Evolutionary conservation across 1,284 basidiomycete genomes (phyloP).

Genomic region (Tilletia caries): DNA sequence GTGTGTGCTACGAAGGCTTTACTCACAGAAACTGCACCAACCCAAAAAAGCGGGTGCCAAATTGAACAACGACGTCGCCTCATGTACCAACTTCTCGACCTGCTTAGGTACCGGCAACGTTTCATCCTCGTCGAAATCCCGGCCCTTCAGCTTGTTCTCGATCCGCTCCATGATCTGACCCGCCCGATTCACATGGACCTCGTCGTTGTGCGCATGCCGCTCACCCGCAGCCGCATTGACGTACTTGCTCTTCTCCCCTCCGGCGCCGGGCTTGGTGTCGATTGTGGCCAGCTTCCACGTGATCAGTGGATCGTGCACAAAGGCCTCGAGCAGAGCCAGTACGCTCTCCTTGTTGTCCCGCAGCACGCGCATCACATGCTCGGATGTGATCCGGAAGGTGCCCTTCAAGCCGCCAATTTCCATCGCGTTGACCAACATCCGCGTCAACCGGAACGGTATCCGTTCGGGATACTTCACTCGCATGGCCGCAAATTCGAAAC

Average conservation of each 20-base stretch:
- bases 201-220: conserved; percentile 24
- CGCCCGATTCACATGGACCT: conserved; percentile 47
- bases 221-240: conserved; percentile 28
- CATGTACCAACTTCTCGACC: conserved; percentile 41
- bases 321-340: conserved; percentile 91
- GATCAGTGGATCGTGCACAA: conserved; percentile 64
- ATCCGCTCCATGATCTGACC: conserved; percentile 50
- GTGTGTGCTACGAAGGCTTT: no score
- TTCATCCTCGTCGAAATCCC: conserved; percentile 41
- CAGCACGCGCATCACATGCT: conserved; percentile 94
- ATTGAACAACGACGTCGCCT: conserved; percentile 49
- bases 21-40: conserved; percentile 35
- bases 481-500: conserved; percentile 56
- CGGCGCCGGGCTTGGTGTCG: conserved; percentile 28
- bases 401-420: conserved; percentile 94
- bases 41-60: conserved; percentile 50
- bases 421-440: conserved; percentile 99
- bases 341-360: conserved; percentile 96
- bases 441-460: conserved; percentile 93
- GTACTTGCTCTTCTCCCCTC: conserved; percentile 30
- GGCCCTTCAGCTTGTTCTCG: conserved; percentile 49
- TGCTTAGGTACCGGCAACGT: conserved; percentile 39
- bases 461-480: conserved; percentile 98
- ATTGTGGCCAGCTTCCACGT: conserved; percentile 58
- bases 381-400: conserved; percentile 91